Evolutionary conservation across 1,139 yeast genomes (phyloP), one percentile per base, ranked within the genome.

Genomic region (Geotrichum candidum): DNA sequence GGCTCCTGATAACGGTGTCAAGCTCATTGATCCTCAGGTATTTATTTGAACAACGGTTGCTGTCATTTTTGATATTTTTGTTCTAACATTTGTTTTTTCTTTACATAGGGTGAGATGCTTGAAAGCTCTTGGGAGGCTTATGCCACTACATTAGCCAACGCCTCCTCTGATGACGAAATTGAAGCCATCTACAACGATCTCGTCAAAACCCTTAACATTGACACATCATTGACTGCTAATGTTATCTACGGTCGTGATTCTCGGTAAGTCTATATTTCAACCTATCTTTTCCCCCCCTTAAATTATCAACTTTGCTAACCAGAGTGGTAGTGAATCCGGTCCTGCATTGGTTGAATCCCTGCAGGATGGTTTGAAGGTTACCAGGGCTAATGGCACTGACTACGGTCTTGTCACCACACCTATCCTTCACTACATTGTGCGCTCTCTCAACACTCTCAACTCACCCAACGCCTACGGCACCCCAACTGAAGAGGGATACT

Each of bases 1-100:
- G 0, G 96, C 98, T 0, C 80, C 80, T 58, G 99, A 94, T 71
- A 94, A 94, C 69, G 99, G 99, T n/a, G 96, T 94, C 63, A 94
- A 94, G 76, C 80, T 94, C 29, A 91, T 92, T 51, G 99, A 94
- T 69, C 98, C 99, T 0, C 77, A 70, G 53, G 69, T 68, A 60
- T 41, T 50, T 22, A 46, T 23, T 51, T 48, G 29, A 18, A 9
- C n/a, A 22, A 23, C 2, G 7, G 31, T 27, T 27, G 31, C 23
- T 9, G 1, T 45, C 18, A 13, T 54, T 50, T 7, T 27, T 18
- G 18, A 18, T 51, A 15, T 50, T 29, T n/a, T 5, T 41, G 41
- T 35, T 35, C 41, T 60, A 51, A 29, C 50, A 41, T 27, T 46
- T 54, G 11, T 46, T 3, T 29, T 54, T 25, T 31, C 33, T 18